phyloP scores from a whole-genome alignment of 148 eudicot species.

The Cornus controversa region DNA sequence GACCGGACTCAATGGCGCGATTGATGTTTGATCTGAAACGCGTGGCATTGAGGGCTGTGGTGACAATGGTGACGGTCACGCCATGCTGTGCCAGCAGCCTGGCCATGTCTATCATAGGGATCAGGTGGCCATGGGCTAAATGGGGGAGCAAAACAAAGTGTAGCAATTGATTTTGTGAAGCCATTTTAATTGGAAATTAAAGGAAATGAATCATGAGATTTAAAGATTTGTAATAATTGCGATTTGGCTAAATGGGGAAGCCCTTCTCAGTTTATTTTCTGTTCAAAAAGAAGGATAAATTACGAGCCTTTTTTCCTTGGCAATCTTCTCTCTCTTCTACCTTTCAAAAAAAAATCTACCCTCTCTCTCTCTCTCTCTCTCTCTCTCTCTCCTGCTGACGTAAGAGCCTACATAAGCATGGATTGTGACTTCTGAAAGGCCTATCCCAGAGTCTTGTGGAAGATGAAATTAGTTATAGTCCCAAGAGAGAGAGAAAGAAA shows the following conservation, averaged over 20 bases:
- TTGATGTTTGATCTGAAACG: constrained; percentile 21
- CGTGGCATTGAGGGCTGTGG: constrained; percentile 37
- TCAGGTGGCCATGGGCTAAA: constrained; percentile 53
- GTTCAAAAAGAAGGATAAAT: not conserved
- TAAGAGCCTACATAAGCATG: constrained; percentile 3
- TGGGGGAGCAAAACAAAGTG: constrained; percentile 47
- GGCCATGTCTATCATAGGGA: constrained; percentile 50
- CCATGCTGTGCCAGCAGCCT: constrained; percentile 34
- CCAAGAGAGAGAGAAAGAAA: too few species aligned
- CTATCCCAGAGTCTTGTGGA: too few species aligned
- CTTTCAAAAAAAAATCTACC: too few species aligned
- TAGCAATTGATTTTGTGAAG: not conserved
- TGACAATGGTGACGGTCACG: constrained; percentile 32
- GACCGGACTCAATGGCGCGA: constrained; percentile 18
- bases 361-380: too few species aligned
- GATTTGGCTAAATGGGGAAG: too few species aligned
- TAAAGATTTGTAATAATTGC: too few species aligned
- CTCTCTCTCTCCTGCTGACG: not conserved
- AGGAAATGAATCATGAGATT: too few species aligned
- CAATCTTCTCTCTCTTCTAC: not conserved
- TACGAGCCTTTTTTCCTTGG: not conserved
- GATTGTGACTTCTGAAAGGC: too few species aligned
- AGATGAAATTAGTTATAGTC: too few species aligned
- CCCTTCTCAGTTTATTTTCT: not conserved
- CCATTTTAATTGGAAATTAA: constrained; percentile 5